Evolutionary conservation across 495 filamentous ascomycete genomes (phyloP).

Genomic region (Bathelium albidoporum): DNA sequence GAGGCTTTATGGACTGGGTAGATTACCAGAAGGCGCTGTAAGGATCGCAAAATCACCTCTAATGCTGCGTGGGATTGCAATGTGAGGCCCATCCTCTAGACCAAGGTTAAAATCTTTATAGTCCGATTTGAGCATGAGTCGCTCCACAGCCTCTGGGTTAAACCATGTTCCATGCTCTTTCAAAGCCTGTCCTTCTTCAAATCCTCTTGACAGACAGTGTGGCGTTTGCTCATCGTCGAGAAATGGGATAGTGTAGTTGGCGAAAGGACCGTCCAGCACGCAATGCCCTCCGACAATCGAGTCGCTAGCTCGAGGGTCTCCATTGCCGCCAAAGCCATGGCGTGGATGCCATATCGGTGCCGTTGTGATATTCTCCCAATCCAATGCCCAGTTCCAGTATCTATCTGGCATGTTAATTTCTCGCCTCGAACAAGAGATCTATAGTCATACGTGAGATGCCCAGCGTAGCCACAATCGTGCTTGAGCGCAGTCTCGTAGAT

Average conservation of each 20-base stretch:
- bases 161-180: background rate
- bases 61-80: conserved; percentile 11
- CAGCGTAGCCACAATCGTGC: conserved; percentile 1
- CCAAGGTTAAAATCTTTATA: conserved; percentile 7
- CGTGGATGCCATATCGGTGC: conserved; percentile 4
- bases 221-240: conserved; percentile 9
- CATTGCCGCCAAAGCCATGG: conserved; percentile 12
- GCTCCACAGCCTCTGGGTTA: conserved; percentile 9
- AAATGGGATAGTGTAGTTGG: conserved; percentile 10
- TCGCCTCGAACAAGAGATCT: no score
- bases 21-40: conserved; percentile 10
- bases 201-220: conserved; percentile 19
- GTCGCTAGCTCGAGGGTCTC: background rate
- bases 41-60: conserved; percentile 10
- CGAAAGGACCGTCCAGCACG: conserved; percentile 20
- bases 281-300: conserved; percentile 12
- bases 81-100: conserved; percentile 8
- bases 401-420: no score
- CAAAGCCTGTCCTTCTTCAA: conserved; percentile 3
- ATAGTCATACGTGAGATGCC: background rate
- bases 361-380: conserved; percentile 5
- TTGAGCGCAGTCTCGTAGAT: conserved; percentile 36
- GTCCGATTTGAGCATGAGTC: background rate
- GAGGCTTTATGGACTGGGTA: no score
- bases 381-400: conserved; percentile 15